Conservation (phyloP, 257 asterid species). For the Solanum bukasovii region DNA sequence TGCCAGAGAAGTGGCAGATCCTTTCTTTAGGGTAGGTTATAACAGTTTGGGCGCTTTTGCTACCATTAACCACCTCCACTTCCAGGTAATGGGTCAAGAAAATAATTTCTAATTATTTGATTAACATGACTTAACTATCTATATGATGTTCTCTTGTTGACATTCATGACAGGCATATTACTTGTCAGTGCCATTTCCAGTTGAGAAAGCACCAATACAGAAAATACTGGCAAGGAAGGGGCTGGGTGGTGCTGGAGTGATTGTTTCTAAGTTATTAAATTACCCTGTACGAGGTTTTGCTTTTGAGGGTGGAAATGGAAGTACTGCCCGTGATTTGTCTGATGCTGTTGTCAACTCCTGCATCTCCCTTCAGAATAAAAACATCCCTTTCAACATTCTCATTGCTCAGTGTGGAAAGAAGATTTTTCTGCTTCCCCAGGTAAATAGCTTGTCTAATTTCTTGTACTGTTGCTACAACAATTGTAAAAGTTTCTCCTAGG, state of each 20-base stretch:
- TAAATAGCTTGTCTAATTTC: slow-evolving; percentile 3
- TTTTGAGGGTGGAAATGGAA: slow-evolving; percentile 43
- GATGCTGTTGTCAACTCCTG: slow-evolving; percentile 52
- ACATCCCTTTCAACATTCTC: slow-evolving; percentile 56
- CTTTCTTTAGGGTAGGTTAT: slow-evolving; percentile 59
- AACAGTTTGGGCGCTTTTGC: slow-evolving; percentile 82
- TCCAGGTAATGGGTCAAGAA: slow-evolving; percentile 36
- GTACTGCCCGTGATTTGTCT: slow-evolving; percentile 22
- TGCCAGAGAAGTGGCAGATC: slow-evolving; percentile 49
- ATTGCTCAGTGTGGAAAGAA: slow-evolving; percentile 54
- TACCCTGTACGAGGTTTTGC: slow-evolving; percentile 58
- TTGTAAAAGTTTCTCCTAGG: not conserved
- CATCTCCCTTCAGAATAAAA: slow-evolving; percentile 42
- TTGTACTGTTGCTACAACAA: not conserved
- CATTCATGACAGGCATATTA: slow-evolving; percentile 47
- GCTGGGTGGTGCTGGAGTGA: slow-evolving; percentile 21
- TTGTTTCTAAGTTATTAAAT: slow-evolving; percentile 46
- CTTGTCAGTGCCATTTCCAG: slow-evolving; percentile 52
- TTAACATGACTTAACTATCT: not conserved
- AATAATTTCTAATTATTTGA: not conserved
- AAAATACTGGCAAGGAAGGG: slow-evolving; percentile 33
- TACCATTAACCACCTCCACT: slow-evolving; percentile 80
- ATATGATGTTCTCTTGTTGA: not conserved
- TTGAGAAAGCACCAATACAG: slow-evolving; percentile 52
- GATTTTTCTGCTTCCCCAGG: slow-evolving; percentile 65